Base-by-base conservation (phyloP, 108 stramenopile genomes). In the Epipyxis sp. region DNA sequence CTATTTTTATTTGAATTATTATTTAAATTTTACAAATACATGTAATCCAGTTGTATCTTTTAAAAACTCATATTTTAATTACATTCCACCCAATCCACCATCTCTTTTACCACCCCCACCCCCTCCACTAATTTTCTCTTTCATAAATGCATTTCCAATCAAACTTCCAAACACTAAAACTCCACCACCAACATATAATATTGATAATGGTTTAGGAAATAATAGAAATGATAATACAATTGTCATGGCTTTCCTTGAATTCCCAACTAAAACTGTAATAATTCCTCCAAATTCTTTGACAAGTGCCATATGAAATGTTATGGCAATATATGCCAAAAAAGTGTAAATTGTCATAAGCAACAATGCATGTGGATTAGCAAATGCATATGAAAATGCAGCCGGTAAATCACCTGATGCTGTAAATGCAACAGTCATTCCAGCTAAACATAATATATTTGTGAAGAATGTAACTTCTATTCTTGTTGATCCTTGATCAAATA, bases 221-320 rank as follows among this genome's bases (percentile, higher is more conserved):
- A 97, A 78, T 3, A 94, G 35, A 79, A 95, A 97, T 57, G 85
- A 86, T 45, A 91, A 61, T 34, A 87, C 76, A 32, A 91, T 86
- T 46, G 95, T 95, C 92, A 96, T 94, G 0, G 93, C 93, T 80
- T 97, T 97, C 54, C 96, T 84, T 27, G 88, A 93, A 32, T 93
- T 95, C 2, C 93, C 93, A 20, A 97, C 82, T 39, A 94, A 83
- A 0, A 95, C 94, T 27, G 94, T 92, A 20, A 93, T 89, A 30
- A 97, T 94, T 1, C 94, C 93, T 30, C 94, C 96, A 81, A 93
- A 97, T 44, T 89, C 88, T 77, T 91, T 93, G 25, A 97, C 91
- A 1, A 95, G 86, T 34, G 82, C 88, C 88, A 95, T 97, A 81
- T 95, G 93, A 2, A 89, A 80, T 32, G 92, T 90, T 37, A 97